phyloP scores from a whole-genome alignment of 176 grass and related monocot species.

The Bothriochloa decipiens region DNA sequence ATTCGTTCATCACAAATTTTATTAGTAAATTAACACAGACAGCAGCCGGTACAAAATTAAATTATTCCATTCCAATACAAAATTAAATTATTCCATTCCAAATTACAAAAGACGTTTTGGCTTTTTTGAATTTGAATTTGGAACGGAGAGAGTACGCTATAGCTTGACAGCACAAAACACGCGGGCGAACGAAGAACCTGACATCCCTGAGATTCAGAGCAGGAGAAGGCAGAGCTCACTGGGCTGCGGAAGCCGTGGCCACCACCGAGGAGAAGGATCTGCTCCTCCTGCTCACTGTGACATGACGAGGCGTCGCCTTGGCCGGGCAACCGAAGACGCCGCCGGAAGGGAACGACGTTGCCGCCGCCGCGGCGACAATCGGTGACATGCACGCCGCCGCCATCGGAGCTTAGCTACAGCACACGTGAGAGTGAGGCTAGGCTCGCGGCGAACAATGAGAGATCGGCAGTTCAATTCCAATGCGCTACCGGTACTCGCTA shows the following conservation, averaged over 20 bases:
- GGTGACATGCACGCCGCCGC: neutral
- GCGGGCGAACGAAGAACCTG: no score
- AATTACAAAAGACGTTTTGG: no score
- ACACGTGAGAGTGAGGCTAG: no score
- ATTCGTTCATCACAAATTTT: neutral
- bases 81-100: no score
- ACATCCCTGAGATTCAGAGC: neutral
- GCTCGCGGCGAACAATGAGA: no score
- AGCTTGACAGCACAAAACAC: no score
- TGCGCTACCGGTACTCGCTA: neutral
- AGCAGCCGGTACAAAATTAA: no score
- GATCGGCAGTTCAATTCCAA: neutral
- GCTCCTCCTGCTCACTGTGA: neutral
- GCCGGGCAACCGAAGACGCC: neutral
- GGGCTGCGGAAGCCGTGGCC: slow-evolving; percentile 42
- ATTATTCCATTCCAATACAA: no score
- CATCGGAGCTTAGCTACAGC: neutral
- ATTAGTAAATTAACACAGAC: no score
- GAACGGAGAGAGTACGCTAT: no score
- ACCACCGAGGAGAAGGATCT: slow-evolving; percentile 31
- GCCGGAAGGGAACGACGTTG: slow-evolving; percentile 4
- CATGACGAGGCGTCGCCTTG: neutral
- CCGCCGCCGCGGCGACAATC: neutral
- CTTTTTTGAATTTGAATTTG: no score
- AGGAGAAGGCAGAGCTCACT: slow-evolving; percentile 5